A percentile compares a stretch with the other conserved stretches of the same genome.
phyloP scores from a whole-genome alignment of 2,329 filamentous ascomycete genomes.

The Sporothrix protearum region DNA sequence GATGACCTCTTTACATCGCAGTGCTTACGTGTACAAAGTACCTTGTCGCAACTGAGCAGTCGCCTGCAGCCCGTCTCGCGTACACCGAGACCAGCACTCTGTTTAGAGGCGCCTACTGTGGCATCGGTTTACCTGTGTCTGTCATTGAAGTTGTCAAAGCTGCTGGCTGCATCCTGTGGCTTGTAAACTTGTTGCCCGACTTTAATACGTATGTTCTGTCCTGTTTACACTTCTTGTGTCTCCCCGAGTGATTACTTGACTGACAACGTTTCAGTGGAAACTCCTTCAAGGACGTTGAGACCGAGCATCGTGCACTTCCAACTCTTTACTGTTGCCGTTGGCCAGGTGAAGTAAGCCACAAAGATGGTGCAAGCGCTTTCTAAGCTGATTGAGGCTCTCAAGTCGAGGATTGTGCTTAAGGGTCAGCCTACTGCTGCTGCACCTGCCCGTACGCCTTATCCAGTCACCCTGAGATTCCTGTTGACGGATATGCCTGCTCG shows the following conservation, averaged over 20 bases:
- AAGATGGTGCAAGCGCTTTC: not conserved
- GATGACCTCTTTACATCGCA: not conserved
- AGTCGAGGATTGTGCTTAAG: not conserved
- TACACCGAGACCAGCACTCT: not conserved
- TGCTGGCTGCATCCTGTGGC: not conserved
- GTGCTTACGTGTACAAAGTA: not conserved
- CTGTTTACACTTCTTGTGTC: not conserved
- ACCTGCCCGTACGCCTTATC: not conserved
- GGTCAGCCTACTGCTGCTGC: not conserved
- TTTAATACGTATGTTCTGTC: not conserved
- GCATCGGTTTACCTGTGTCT: not conserved
- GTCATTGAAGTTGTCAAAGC: not conserved
- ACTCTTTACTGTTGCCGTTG: not conserved
- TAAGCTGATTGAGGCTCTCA: not conserved
- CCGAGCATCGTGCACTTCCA: not conserved
- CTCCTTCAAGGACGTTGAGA: not conserved
- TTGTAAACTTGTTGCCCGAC: not conserved
- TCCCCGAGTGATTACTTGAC: not conserved
- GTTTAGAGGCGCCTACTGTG: not conserved
- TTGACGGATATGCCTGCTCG: not conserved
- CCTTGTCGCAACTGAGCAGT: too few species aligned
- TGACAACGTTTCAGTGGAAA: not conserved
- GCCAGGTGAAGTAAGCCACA: not conserved
- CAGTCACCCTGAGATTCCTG: slow-evolving; percentile 61
- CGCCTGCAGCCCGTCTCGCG: not conserved